Percentiles rank a stretch among this genome's conserved stretches.
phyloP scores from a whole-genome alignment of 2,329 filamentous ascomycete genomes.

The Colletotrichum sojae region DNA sequence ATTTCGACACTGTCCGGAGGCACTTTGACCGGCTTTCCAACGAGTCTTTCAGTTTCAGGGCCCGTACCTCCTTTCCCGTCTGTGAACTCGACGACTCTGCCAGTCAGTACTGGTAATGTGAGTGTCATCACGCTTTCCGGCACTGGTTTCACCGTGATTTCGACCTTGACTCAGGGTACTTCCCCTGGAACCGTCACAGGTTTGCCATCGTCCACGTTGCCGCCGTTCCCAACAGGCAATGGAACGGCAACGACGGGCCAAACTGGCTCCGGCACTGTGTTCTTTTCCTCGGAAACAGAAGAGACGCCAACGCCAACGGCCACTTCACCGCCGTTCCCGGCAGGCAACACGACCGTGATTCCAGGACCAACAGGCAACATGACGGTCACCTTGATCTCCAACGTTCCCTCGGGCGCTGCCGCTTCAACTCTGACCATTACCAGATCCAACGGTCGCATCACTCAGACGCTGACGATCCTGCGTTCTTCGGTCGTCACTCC shows the following conservation, averaged over 20 bases:
- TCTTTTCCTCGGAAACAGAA: conserved; percentile 9
- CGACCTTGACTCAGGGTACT: conserved; percentile 5
- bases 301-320: conserved; percentile 14
- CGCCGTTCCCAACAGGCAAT: conserved; percentile 22
- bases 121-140: not conserved
- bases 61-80: conserved; percentile 20
- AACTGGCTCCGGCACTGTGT: conserved; percentile 23
- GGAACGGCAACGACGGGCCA: not conserved
- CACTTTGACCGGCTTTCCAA: not conserved
- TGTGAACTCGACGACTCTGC: conserved; percentile 8
- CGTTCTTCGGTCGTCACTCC: not conserved
- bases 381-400: conserved; percentile 6
- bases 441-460: conserved; percentile 1
- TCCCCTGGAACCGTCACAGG: not conserved
- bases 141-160: not conserved
- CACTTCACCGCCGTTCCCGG: conserved; percentile 6
- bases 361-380: conserved; percentile 18
- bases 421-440: conserved; percentile 11
- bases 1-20: not conserved
- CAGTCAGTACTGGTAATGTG: not conserved
- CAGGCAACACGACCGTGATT: conserved; percentile 8
- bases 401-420: not conserved
- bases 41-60: not conserved
- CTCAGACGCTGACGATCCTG: not conserved
- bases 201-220: not conserved